Conservation (phyloP, 1,139 yeast species). For the Kazachstania sp. region DNA sequence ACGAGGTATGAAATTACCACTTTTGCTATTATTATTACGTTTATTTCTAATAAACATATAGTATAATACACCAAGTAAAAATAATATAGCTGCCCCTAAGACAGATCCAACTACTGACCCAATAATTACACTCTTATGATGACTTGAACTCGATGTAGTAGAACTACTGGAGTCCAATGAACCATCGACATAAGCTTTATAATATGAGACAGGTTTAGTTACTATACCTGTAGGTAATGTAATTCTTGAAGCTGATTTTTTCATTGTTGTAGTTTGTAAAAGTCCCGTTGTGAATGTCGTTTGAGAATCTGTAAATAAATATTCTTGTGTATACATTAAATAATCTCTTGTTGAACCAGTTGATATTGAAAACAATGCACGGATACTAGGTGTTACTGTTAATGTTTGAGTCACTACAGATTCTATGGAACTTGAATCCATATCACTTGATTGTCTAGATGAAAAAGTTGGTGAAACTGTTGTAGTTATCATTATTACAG, state of each 20-base stretch:
- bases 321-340: conserved; percentile 6
- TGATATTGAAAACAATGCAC: neutral
- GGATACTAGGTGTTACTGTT: neutral
- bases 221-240: neutral
- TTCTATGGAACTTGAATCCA: neutral
- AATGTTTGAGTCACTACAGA: neutral
- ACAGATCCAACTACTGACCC: conserved; percentile 8
- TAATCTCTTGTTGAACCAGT: conserved; percentile 1
- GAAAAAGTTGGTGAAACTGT: neutral
- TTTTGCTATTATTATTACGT: neutral
- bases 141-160: neutral
- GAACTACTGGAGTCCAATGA: conserved; percentile 1
- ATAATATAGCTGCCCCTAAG: conserved; percentile 2
- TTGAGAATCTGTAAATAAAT: conserved; percentile 7
- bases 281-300: conserved; percentile 8
- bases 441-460: neutral
- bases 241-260: neutral
- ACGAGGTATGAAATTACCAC: neutral
- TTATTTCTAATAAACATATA: conserved; percentile 1
- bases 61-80: conserved; percentile 2
- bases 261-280: conserved; percentile 1
- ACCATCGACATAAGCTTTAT: conserved; percentile 6
- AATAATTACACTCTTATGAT: conserved; percentile 1
- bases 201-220: conserved; percentile 5
- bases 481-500: neutral